phyloP scores from a whole-genome alignment of 805 yeast genomes.

The Barnettozyma sp. region DNA sequence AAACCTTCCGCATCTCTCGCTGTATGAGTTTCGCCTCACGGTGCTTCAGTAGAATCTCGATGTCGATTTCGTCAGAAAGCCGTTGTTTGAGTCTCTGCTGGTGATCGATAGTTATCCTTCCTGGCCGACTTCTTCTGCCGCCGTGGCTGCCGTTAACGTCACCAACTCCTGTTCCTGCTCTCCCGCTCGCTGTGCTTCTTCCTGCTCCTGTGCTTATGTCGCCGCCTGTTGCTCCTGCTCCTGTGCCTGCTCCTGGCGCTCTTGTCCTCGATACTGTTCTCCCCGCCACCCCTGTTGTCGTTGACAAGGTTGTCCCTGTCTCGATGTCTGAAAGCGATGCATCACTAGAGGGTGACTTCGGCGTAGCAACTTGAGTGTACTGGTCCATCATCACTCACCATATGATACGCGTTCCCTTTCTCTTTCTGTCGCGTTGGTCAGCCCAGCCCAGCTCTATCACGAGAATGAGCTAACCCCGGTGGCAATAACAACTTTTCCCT shows the following conservation, averaged over 20 bases:
- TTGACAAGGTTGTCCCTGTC: no score
- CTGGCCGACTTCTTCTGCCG: no score
- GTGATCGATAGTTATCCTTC: no score
- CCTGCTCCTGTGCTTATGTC: not conserved
- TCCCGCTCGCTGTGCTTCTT: not conserved
- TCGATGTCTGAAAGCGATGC: conserved; percentile 7
- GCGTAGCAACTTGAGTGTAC: conserved; percentile 33
- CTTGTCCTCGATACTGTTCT: no score
- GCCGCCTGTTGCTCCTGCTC: not conserved
- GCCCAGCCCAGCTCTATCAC: no score
- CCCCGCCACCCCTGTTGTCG: no score
- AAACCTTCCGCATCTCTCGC: conserved; percentile 49
- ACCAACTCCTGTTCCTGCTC: no score
- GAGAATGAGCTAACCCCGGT: no score
- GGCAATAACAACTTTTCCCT: no score
- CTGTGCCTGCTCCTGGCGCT: no score
- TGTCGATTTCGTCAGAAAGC: conserved; percentile 42
- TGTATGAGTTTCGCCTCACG: conserved; percentile 45
- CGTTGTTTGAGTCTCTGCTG: conserved; percentile 24
- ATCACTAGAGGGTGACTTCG: conserved; percentile 37
- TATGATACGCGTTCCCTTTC: not conserved
- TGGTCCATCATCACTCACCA: conserved; percentile 3
- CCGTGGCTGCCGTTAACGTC: no score
- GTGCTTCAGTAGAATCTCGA: conserved; percentile 55
- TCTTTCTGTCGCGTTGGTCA: no score